A percentile compares a stretch with the other conserved stretches of the same genome.
Conservation (phyloP, 2,329 filamentous ascomycete species). For the Lithohypha guttulata region DNA sequence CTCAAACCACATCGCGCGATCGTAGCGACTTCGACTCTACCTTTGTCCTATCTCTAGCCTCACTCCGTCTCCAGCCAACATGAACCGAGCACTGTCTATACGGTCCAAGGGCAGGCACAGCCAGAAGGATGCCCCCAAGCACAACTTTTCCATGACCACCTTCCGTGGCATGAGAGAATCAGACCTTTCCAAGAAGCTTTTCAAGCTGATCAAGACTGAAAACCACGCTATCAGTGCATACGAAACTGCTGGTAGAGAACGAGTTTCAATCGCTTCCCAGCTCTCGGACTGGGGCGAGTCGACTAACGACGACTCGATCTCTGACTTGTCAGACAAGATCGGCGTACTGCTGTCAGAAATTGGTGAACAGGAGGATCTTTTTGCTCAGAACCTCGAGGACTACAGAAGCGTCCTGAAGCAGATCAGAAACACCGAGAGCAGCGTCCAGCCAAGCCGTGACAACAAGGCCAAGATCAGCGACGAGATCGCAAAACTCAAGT, state of each 20-base stretch:
- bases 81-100: constrained; percentile 35
- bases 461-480: constrained; percentile 79
- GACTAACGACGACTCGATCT: constrained; percentile 75
- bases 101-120: constrained; percentile 25
- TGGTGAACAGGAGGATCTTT: constrained; percentile 83
- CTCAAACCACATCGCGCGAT: neutral
- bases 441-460: constrained; percentile 84
- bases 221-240: constrained; percentile 79
- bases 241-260: constrained; percentile 75
- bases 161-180: constrained; percentile 77
- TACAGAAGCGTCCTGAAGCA: constrained; percentile 73
- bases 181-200: constrained; percentile 79
- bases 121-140: constrained; percentile 37
- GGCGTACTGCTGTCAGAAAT: constrained; percentile 86
- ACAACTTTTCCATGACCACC: constrained; percentile 75
- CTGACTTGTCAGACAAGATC: constrained; percentile 89
- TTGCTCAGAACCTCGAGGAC: constrained; percentile 78
- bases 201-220: constrained; percentile 86
- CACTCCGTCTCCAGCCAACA: constrained; percentile 16
- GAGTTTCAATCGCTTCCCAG: constrained; percentile 73
- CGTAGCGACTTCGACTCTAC: neutral
- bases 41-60: neutral
- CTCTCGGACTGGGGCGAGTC: constrained; percentile 94
- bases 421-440: constrained; percentile 90
- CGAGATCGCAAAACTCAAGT: constrained; percentile 83